These are phyloP conservation scores for Cucumis hystrix DNA, from an alignment of 306 rosid species.

Conservation along the genomic window DNA sequence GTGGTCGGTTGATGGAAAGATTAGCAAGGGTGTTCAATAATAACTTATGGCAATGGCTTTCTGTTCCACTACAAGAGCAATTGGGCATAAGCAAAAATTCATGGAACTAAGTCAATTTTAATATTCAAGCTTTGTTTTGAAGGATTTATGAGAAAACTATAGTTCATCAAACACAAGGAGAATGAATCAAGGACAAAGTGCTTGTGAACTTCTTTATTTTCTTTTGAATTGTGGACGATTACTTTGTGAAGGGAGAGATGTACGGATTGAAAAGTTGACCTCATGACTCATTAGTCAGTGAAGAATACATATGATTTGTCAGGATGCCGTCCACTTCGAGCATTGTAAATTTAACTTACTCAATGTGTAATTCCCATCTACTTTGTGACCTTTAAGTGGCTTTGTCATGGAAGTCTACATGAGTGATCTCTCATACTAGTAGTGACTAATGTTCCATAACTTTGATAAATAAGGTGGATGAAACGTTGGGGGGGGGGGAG, in stretches of 20 bases:
- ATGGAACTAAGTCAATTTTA: constrained; percentile 14
- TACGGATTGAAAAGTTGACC: background rate
- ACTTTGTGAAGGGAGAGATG: background rate
- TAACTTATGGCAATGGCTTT: constrained; percentile 26
- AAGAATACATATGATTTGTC: background rate
- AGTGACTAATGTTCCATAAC: background rate
- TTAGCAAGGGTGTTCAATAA: constrained; percentile 22
- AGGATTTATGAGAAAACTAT: constrained; percentile 14
- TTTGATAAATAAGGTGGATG: background rate
- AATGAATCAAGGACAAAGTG: constrained; percentile 3
- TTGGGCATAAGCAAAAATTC: constrained; percentile 20
- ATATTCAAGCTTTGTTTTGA: constrained; percentile 19
- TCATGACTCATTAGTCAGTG: background rate
- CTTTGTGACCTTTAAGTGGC: background rate
- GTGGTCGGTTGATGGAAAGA: constrained; percentile 35
- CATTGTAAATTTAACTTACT: background rate
- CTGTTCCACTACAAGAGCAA: constrained; percentile 24
- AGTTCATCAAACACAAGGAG: constrained; percentile 8
- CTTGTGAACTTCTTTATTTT: background rate
- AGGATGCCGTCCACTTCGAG: background rate
- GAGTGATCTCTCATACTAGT: background rate
- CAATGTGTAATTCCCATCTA: background rate
- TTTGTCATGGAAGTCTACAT: background rate
- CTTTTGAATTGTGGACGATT: background rate
- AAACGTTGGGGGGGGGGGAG: too few relatives aligned